Percentiles rank a stretch among this genome's conserved stretches.
Conservation (phyloP, 2,329 filamentous ascomycete genomes). For the Dactylellina sp. region DNA sequence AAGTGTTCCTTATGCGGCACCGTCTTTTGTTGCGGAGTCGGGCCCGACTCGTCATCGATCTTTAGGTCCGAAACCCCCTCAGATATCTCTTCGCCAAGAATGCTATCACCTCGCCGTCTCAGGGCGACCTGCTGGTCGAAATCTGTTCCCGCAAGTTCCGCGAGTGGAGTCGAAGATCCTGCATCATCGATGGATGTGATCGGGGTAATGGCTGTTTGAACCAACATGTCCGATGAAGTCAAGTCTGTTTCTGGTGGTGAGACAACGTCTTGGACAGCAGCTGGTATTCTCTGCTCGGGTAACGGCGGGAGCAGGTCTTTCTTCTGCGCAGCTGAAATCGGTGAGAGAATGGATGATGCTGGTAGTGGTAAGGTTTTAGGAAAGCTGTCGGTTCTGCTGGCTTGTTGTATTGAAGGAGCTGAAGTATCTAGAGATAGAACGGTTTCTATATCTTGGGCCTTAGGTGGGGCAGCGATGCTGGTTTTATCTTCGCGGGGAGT, state of each 20-base stretch:
- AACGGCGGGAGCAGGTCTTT: constrained; percentile 29
- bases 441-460: constrained; percentile 18
- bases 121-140: constrained; percentile 54
- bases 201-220: constrained; percentile 17
- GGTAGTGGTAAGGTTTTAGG: constrained; percentile 52
- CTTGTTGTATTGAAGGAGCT: constrained; percentile 17
- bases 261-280: constrained; percentile 21
- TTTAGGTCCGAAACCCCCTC: constrained; percentile 36
- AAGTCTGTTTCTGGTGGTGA: constrained; percentile 40
- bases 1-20: constrained; percentile 2
- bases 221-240: constrained; percentile 35
- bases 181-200: neutral
- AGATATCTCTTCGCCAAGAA: constrained; percentile 51
- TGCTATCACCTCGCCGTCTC: constrained; percentile 48
- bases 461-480: constrained; percentile 25
- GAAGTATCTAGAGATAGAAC: constrained; percentile 44
- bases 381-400: constrained; percentile 50
- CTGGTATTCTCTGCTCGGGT: constrained; percentile 34
- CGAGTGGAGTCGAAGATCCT: constrained; percentile 37
- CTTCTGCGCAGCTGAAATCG: constrained; percentile 39
- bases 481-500: constrained; percentile 46
- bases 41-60: constrained; percentile 20
- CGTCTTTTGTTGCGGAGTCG: constrained; percentile 16
- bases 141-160: constrained; percentile 49
- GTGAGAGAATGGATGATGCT: constrained; percentile 52